Evolutionary conservation across 805 yeast species (phyloP).

Genomic region (Jamesozyma lodderae): DNA sequence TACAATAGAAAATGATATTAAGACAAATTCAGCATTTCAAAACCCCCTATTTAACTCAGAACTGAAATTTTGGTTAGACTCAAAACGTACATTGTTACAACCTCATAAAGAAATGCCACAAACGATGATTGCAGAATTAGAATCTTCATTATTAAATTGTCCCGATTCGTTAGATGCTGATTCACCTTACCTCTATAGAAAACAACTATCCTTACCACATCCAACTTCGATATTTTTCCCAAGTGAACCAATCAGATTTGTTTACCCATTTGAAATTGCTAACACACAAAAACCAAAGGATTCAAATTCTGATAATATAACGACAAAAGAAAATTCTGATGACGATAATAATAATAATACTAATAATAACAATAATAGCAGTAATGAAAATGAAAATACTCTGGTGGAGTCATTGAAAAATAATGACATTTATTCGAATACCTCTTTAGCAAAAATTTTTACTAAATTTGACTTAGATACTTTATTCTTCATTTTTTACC

Average conservation of each 20-base stretch:
- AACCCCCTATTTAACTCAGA: conserved; percentile 26
- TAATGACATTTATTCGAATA: conserved; percentile 26
- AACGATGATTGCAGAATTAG: conserved; percentile 36
- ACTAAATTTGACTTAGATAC: conserved; percentile 78
- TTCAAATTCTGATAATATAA: background rate
- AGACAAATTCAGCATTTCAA: conserved; percentile 20
- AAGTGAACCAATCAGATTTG: conserved; percentile 30
- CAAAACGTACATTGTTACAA: conserved; percentile 24
- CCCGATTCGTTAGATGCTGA: conserved; percentile 93
- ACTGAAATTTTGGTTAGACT: conserved; percentile 23
- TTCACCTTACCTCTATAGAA: conserved; percentile 49
- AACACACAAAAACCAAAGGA: background rate
- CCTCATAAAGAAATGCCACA: conserved; percentile 26
- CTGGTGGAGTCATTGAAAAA: conserved; percentile 3
- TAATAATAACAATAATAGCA: background rate
- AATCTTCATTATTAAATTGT: conserved; percentile 73
- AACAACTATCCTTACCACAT: conserved; percentile 72
- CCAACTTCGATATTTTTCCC: conserved; percentile 90
- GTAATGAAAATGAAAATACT: background rate
- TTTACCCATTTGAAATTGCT: conserved; percentile 17
- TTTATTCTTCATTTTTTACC: conserved; percentile 85
- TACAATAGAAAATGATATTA: conserved; percentile 19
- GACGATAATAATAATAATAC: conserved; percentile 47
- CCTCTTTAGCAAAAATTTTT: conserved; percentile 49
- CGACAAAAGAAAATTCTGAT: conserved; percentile 19